Conservation (phyloP, 2,329 filamentous ascomycete species). For the Venturia asperata region DNA sequence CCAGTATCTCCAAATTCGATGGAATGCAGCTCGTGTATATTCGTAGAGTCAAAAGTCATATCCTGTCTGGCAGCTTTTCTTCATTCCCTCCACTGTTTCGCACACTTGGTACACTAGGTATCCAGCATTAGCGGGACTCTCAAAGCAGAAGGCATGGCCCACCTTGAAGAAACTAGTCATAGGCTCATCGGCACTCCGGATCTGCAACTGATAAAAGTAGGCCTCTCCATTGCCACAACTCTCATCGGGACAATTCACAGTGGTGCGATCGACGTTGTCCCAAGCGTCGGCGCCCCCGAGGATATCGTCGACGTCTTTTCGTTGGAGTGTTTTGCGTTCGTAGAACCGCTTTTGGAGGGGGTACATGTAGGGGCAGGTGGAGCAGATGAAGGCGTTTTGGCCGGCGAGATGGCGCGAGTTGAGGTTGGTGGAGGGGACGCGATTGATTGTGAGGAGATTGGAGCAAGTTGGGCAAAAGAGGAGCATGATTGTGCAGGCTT, state of each 20-base stretch:
- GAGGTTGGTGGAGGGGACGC: conserved; percentile 30
- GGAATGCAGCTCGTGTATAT: too few relatives aligned
- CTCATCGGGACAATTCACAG: conserved; percentile 74
- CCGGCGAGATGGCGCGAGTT: conserved; percentile 33
- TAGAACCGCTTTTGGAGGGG: conserved; percentile 71
- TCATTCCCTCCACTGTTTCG: conserved; percentile 31
- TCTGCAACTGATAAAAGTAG: conserved; percentile 95
- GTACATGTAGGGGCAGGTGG: conserved; percentile 90
- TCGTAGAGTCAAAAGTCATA: too few relatives aligned
- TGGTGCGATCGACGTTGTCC: conserved; percentile 82
- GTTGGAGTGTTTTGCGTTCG: conserved; percentile 71
- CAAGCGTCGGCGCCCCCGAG: conserved; percentile 82
- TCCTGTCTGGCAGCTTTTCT: neutral
- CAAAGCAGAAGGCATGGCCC: neutral
- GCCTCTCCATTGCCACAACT: conserved; percentile 76
- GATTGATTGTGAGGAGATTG: conserved; percentile 72
- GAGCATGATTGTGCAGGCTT: conserved; percentile 45
- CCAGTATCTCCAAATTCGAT: too few relatives aligned
- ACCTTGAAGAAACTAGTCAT: conserved; percentile 59
- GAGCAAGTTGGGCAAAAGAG: conserved; percentile 78
- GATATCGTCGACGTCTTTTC: conserved; percentile 83
- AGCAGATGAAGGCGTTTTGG: conserved; percentile 83
- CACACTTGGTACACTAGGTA: conserved; percentile 21
- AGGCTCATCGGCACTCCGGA: conserved; percentile 94
- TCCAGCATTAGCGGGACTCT: neutral